Conservation (phyloP, 805 yeast genomes). For the Kurtzmaniella fragi region DNA sequence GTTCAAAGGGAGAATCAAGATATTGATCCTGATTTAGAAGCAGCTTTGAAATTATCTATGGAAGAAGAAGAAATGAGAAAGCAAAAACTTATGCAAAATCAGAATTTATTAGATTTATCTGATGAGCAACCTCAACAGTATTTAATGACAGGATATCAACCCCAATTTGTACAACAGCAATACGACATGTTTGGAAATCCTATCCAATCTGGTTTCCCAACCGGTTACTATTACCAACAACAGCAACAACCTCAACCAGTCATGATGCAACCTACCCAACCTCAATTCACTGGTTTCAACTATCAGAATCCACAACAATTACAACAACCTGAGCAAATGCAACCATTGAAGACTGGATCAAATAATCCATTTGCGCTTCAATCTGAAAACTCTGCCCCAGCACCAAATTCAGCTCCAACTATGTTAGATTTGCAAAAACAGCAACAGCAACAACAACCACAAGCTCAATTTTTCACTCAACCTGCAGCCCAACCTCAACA, state of each 20-base stretch:
- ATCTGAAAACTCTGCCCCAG: constrained; percentile 14
- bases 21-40: constrained; percentile 58
- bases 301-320: constrained; percentile 23
- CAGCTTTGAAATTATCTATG: constrained; percentile 64
- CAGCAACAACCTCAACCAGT: constrained; percentile 31
- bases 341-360: constrained; percentile 63
- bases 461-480: constrained; percentile 23
- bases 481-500: constrained; percentile 18
- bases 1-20: constrained; percentile 35
- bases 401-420: constrained; percentile 14
- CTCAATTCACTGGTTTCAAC: constrained; percentile 26
- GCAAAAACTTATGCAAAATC: constrained; percentile 36
- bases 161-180: constrained; percentile 19
- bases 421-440: constrained; percentile 23
- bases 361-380: constrained; percentile 72
- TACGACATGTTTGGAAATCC: constrained; percentile 69
- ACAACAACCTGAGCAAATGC: constrained; percentile 30
- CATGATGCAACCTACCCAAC: constrained; percentile 20
- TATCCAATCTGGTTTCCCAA: constrained; percentile 46
- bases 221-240: constrained; percentile 46
- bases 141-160: constrained; percentile 20
- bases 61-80: constrained; percentile 74
- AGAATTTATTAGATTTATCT: constrained; percentile 51
- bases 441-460: constrained; percentile 26
- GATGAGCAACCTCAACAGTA: constrained; percentile 33